A percentile compares a stretch with the other conserved stretches of the same genome.
These are phyloP conservation scores for Antrodiella citrinella DNA, from an alignment of 768 basidiomycete species.

Conservation along the genomic window DNA sequence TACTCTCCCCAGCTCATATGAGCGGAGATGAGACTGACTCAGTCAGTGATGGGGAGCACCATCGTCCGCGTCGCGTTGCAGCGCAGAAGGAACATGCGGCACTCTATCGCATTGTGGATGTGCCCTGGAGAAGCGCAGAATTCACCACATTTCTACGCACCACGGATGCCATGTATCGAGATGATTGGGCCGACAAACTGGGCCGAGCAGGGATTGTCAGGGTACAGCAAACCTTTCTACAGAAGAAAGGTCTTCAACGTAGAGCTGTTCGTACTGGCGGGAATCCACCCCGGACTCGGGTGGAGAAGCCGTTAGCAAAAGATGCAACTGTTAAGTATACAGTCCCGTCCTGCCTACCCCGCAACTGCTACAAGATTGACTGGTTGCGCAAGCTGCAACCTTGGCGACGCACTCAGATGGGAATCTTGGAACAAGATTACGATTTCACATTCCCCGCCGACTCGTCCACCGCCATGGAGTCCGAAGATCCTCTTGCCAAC, in stretches of 20 bases:
- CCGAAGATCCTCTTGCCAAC: neutral
- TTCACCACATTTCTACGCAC: neutral
- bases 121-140: neutral
- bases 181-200: neutral
- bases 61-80: neutral
- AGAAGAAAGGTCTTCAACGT: neutral
- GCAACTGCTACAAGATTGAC: neutral
- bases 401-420: neutral
- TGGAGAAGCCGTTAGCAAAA: too few relatives aligned
- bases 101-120: neutral
- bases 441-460: neutral
- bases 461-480: neutral
- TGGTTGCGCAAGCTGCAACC: neutral
- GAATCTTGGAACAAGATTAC: neutral
- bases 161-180: neutral
- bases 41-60: neutral
- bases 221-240: neutral
- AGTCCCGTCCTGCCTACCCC: neutral
- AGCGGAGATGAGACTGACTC: neutral
- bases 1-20: neutral
- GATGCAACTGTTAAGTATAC: too few relatives aligned
- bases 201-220: neutral
- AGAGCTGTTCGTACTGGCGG: neutral
- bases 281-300: neutral
- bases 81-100: neutral